Percentiles rank a stretch among this genome's conserved stretches.
Evolutionary conservation across 257 asterid genomes (phyloP).

Genomic region (Rhazya stricta): DNA sequence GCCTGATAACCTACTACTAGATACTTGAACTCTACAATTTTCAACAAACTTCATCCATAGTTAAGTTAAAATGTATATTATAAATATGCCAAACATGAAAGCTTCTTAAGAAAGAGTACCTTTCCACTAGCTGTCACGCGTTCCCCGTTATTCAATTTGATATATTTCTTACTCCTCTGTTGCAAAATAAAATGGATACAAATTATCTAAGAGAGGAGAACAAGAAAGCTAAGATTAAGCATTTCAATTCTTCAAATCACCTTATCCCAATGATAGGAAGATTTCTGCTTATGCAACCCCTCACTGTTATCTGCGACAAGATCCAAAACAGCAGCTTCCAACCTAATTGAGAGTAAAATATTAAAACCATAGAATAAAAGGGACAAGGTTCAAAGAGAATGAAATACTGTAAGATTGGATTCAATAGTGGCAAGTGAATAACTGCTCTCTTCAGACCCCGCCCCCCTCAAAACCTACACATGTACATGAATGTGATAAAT

Average conservation of each 20-base stretch:
- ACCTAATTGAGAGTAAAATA: constrained; percentile 36
- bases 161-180: constrained; percentile 90
- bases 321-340: constrained; percentile 90
- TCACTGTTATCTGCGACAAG: constrained; percentile 70
- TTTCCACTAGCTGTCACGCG: constrained; percentile 95
- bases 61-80: not conserved
- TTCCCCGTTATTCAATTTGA: constrained; percentile 90
- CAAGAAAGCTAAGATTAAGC: not conserved
- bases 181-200: not conserved
- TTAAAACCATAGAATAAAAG: not conserved
- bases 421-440: not conserved
- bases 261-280: constrained; percentile 93
- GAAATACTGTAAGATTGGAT: not conserved
- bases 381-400: not conserved
- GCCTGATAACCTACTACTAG: not conserved
- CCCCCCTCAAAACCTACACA: not conserved
- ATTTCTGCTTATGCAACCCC: constrained; percentile 72
- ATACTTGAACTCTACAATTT: not conserved
- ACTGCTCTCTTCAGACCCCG: not conserved
- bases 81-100: constrained; percentile 1
- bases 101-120: constrained; percentile 39
- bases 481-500: not conserved
- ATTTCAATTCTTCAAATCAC: constrained; percentile 31
- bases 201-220: not conserved
- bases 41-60: not conserved